Percentiles rank a stretch among this genome's conserved stretches.
Evolutionary conservation across 2,329 filamentous ascomycete species (phyloP).

Genomic region (Fusarium longipes): DNA sequence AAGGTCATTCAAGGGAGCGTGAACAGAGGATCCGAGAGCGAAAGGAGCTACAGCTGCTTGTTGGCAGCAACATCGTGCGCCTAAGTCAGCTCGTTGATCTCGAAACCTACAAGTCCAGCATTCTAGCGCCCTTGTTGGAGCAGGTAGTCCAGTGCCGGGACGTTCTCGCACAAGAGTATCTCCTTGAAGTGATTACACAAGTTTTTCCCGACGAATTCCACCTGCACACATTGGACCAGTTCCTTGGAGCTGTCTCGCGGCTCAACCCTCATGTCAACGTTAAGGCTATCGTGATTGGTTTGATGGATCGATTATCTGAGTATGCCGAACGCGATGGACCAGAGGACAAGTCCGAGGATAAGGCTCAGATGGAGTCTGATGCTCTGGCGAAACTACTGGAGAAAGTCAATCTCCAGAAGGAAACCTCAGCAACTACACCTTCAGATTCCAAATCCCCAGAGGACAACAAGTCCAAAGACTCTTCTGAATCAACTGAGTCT

Average conservation of each 20-base stretch:
- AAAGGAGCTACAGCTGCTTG: conserved; percentile 93
- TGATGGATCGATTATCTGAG: conserved; percentile 95
- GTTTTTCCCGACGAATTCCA: conserved; percentile 99
- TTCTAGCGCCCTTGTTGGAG: conserved; percentile 88
- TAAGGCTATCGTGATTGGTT: conserved; percentile 95
- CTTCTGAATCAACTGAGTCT: conserved; percentile 46
- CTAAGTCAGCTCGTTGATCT: conserved; percentile 95
- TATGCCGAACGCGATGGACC: conserved; percentile 92
- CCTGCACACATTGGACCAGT: conserved; percentile 93
- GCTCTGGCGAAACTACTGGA: conserved; percentile 83
- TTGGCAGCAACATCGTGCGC: conserved; percentile 95
- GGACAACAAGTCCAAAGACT: conserved; percentile 45
- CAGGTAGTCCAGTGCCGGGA: conserved; percentile 98
- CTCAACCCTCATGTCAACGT: conserved; percentile 97
- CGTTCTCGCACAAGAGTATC: conserved; percentile 95
- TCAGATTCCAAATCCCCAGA: conserved; percentile 39
- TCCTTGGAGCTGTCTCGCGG: conserved; percentile 90
- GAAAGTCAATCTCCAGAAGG: conserved; percentile 76
- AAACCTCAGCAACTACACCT: conserved; percentile 46
- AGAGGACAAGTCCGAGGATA: conserved; percentile 72
- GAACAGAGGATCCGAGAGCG: conserved; percentile 94
- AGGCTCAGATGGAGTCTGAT: conserved; percentile 83
- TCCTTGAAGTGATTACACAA: conserved; percentile 97
- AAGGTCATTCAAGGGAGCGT: conserved; percentile 93
- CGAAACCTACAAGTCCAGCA: conserved; percentile 91